Evolutionary conservation across 2,329 filamentous ascomycete species (phyloP), one percentile per base, ranked within the genome.

Genomic region (Pseudogymnoascus sp.): DNA sequence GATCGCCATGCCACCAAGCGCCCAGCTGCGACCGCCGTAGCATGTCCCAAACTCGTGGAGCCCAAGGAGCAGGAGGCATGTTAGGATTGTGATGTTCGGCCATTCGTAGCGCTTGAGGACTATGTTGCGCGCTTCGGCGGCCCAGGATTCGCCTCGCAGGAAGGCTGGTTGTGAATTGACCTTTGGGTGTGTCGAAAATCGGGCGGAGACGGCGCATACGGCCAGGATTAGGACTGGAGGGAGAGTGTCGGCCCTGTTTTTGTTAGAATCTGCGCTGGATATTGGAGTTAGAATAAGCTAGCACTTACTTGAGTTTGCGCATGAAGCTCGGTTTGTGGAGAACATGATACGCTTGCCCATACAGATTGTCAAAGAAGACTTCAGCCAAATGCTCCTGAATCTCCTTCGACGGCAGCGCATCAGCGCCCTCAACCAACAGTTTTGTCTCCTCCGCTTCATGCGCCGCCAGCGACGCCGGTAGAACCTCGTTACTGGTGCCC

Each of bases 261-360:
- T 48, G 41, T 30, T 58, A 19, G 66, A 67, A 59, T 65, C 38
- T 63, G 62, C 37, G 60, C 13, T 41, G 19, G 19, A 41, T 13
- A 56, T 28, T 5, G 1, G 13, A 26, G 19, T 12, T 18, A 3
- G 23, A 18, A 34, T 28, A 37, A 34, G 28, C 1, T 26, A 19
- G 18, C 18, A 76, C 82, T 63, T 74, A 86, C 85, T 79, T 83
- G 59, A 94, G 72, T 68, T 90, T 90, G 62, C 92, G 83, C 88
- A 97, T 96, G 71, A 95, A 97, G 71, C 92, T 97, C 35, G 94
- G 92, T 71, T 96, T 97, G 74, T 99, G 94, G 8, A 99, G 82
- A 18, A 99, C 77, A 64, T 95, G 89, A 71, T 97, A 99, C 33
- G 90, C 89, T 71, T 97, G 94, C 7, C 94, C 94, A 70, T 99